Evolutionary conservation across 192 early-diverging fungal species (phyloP), one percentile per base, ranked within the genome.

Genomic region (Rhizoclosmatium globosum): DNA sequence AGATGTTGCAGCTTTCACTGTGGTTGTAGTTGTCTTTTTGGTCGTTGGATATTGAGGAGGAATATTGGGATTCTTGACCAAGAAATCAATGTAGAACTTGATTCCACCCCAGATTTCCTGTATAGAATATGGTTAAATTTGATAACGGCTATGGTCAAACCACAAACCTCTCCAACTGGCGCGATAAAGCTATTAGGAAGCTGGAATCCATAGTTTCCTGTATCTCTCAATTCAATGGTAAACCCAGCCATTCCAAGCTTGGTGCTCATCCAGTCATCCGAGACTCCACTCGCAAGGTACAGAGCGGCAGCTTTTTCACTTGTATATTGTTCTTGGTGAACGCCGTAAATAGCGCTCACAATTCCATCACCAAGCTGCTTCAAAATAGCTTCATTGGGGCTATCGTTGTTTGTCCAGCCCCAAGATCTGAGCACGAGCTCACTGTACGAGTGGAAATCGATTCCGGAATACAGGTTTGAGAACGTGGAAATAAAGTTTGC

Each of bases 371-470:
- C 77, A 3, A 79, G 58, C 44, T 60, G 4, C 42, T 79, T 78
- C 41, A 79, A 57, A 17, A 79, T 41, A 19, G 39, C 65, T 41
- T 79, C 77, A 44, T 79, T 79, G 11, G 76, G 45, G 7, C 74
- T 21, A 41, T 39, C 19, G 7, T 21, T 61, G 6, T 4, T 58
- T 9, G 77, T 79, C 77, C 77, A 79, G 9, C 75, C 77, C 77
- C 77, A 79, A 38, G 43, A 57, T 31, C 77, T 21, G 15, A 79
- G 57, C 19, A 79, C 65, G 11, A 79, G 41, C 48, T 79, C 74
- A 46, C 57, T 39, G 59, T 61, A 78, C 23, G 77, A 68, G 74
- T 87, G 86, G 71, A 87, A 82, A 61, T 87, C 86, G 21, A 87
- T 85, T 56, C 78, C 83, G 15, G 82, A 75, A 47, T 75, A 77